Evolutionary conservation across 768 basidiomycete genomes (phyloP).

Genomic region (Asterophora lycoperdoides): DNA sequence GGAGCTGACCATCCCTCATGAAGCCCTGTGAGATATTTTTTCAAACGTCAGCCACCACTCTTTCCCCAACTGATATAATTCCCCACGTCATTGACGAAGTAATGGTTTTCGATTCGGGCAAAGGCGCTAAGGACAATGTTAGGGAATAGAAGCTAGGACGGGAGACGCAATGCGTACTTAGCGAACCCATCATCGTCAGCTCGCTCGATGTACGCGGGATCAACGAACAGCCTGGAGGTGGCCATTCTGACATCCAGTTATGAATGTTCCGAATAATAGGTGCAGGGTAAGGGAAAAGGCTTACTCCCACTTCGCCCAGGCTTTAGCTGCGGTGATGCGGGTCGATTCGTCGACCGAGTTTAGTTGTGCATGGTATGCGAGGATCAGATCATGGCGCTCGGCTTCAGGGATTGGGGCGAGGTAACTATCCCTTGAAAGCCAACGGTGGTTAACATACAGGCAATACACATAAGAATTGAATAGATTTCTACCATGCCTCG

Average conservation of each 20-base stretch:
- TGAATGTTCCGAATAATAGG: background rate
- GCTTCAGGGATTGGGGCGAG: conserved; percentile 74
- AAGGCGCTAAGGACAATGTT: conserved; percentile 55
- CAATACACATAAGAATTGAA: background rate
- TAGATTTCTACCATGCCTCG: conserved; percentile 65
- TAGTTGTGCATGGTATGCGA: conserved; percentile 80
- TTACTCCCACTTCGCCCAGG: conserved; percentile 91
- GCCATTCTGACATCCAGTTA: conserved; percentile 54
- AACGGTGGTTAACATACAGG: background rate
- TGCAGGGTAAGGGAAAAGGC: conserved; percentile 25
- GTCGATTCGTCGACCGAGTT: conserved; percentile 66
- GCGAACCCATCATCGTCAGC: conserved; percentile 75
- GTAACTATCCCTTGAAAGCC: conserved; percentile 69
- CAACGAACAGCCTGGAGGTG: conserved; percentile 71
- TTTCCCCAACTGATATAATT: background rate
- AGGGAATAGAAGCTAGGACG: background rate
- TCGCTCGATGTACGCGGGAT: conserved; percentile 60
- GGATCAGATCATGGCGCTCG: conserved; percentile 75
- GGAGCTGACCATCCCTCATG: conserved; percentile 82
- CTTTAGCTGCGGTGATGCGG: conserved; percentile 67
- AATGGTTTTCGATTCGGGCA: conserved; percentile 87
- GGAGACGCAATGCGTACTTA: conserved; percentile 42
- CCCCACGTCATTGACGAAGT: conserved; percentile 75
- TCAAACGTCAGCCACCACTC: background rate
- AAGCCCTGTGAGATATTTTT: conserved; percentile 52